Evolutionary conservation across 2,329 filamentous ascomycete species (phyloP).

Genomic region (Venturia nashicola): DNA sequence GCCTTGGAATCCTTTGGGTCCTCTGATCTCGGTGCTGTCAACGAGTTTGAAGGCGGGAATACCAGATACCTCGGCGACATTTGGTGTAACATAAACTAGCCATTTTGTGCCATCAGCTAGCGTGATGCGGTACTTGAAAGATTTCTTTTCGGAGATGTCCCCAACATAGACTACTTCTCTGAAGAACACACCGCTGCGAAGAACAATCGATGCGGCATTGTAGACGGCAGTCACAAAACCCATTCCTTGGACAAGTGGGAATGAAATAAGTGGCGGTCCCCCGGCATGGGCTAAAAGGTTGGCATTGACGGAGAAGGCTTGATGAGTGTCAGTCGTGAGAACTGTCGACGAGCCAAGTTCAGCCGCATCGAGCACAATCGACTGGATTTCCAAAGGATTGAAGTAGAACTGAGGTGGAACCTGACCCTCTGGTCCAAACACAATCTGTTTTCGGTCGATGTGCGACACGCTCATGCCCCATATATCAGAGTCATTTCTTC

Average conservation of each 20-base stretch:
- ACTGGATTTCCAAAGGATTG: constrained; percentile 72
- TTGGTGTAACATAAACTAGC: constrained; percentile 62
- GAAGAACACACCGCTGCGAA: constrained; percentile 68
- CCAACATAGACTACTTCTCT: constrained; percentile 37
- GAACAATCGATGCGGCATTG: constrained; percentile 52
- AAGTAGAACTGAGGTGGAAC: constrained; percentile 52
- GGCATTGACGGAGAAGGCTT: constrained; percentile 51
- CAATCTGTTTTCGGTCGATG: constrained; percentile 53
- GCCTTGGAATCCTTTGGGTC: constrained; percentile 59
- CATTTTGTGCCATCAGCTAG: constrained; percentile 58
- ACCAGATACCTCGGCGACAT: constrained; percentile 24
- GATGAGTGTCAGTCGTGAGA: constrained; percentile 39
- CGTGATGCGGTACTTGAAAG: constrained; percentile 63
- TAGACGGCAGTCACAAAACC: constrained; percentile 73
- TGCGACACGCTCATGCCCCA: constrained; percentile 73
- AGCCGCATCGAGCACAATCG: constrained; percentile 66
- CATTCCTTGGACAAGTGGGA: constrained; percentile 84
- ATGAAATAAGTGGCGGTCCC: constrained; percentile 50
- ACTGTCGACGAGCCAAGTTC: constrained; percentile 52
- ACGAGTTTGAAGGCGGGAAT: constrained; percentile 16
- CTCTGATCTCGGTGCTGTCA: constrained; percentile 52
- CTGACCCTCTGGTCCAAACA: constrained; percentile 43
- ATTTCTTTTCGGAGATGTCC: constrained; percentile 41
- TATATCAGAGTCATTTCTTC: constrained; percentile 22
- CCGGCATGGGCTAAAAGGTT: constrained; percentile 46